Conservation (phyloP, 768 basidiomycete genomes). For the Lyophyllum shimeji region DNA sequence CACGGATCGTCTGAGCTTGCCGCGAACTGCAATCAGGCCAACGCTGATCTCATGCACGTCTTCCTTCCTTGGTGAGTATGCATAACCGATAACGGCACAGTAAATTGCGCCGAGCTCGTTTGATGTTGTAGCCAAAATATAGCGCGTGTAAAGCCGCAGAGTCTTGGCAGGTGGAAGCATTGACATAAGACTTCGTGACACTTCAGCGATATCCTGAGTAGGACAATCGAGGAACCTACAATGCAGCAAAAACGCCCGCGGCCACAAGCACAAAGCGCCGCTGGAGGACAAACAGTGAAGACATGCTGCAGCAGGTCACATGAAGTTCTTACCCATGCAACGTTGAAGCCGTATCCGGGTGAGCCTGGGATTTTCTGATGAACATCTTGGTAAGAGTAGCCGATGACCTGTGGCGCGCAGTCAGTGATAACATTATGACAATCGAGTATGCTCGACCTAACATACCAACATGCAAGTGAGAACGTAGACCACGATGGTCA, state of each 20-base stretch:
- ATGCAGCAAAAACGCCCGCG: conserved; percentile 74
- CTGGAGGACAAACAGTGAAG: conserved; percentile 28
- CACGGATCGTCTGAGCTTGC: conserved; percentile 66
- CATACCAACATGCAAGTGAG: not conserved
- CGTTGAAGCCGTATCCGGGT: conserved; percentile 58
- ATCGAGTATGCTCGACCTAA: not conserved
- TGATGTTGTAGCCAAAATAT: conserved; percentile 65
- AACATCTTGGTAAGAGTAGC: conserved; percentile 70
- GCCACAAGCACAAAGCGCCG: conserved; percentile 69
- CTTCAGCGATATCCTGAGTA: not conserved
- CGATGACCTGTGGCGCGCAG: conserved; percentile 49
- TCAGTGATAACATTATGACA: not conserved
- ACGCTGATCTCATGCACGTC: conserved; percentile 58
- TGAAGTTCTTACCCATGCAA: conserved; percentile 64
- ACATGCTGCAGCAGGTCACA: not conserved
- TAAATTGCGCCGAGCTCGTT: conserved; percentile 69
- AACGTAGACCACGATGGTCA: conserved; percentile 59
- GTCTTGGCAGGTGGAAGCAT: conserved; percentile 76
- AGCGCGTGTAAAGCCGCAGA: conserved; percentile 71
- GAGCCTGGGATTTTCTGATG: conserved; percentile 46
- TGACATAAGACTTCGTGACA: conserved; percentile 53
- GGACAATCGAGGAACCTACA: conserved; percentile 40
- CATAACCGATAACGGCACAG: conserved; percentile 74
- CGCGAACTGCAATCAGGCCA: conserved; percentile 70
- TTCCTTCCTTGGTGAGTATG: conserved; percentile 51